These are phyloP conservation scores for Nicotiana attenuata DNA, from an alignment of 257 asterid species.

Conservation along the genomic window DNA sequence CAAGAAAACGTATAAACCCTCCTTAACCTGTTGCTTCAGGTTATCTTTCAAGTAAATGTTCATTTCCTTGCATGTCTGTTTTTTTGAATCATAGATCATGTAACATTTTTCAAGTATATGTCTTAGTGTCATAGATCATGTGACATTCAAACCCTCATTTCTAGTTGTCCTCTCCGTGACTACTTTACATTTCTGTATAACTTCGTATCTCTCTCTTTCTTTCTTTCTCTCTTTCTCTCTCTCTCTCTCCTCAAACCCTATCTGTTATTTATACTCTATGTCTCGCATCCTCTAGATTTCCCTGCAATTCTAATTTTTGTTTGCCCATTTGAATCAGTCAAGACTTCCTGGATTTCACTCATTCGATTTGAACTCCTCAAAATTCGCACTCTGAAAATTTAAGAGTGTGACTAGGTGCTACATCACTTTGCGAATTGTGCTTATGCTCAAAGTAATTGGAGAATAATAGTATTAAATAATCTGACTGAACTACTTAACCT, in stretches of 20 bases:
- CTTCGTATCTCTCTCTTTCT: not conserved
- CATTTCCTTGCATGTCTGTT: not conserved
- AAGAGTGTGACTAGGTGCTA: not conserved
- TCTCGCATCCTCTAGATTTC: not conserved
- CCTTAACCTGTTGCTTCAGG: not conserved
- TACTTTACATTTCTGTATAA: not conserved
- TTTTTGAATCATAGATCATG: not conserved
- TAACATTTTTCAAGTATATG: not conserved
- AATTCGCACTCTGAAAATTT: not conserved
- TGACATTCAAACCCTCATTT: not conserved
- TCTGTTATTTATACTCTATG: not conserved
- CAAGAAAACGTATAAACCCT: not conserved
- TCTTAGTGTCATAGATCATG: not conserved
- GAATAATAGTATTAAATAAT: not conserved
- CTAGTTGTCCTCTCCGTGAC: not conserved
- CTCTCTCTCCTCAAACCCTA: not conserved
- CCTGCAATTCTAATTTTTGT: not conserved
- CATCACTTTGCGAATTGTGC: not conserved
- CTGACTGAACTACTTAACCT: not conserved
- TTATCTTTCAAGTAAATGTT: not conserved
- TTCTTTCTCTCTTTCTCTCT: not conserved
- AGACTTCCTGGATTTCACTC: not conserved
- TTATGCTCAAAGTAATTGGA: not conserved
- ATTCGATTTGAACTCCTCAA: not conserved
- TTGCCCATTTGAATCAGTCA: not conserved